Evolutionary conservation across 176 grass and related monocot genomes (phyloP).

Genomic region (Oryza meridionalis): DNA sequence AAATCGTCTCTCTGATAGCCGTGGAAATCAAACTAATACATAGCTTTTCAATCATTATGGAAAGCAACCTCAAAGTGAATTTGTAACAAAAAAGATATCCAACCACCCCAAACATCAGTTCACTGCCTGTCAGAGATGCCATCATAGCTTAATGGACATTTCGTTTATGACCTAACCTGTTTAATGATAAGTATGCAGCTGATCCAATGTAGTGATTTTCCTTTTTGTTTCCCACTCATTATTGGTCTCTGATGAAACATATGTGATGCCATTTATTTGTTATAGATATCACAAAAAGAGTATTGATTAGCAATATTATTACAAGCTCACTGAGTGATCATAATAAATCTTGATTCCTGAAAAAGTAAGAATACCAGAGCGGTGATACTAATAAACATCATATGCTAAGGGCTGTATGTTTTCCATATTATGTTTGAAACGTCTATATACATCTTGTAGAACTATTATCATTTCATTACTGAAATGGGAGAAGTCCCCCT

Average conservation of each 20-base stretch:
- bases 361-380: background rate
- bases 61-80: background rate
- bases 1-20: background rate
- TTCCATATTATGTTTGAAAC: background rate
- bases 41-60: background rate
- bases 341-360: slow-evolving; percentile 8
- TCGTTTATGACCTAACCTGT: background rate
- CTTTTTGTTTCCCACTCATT: slow-evolving; percentile 13
- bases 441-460: background rate
- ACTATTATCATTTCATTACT: too few species aligned
- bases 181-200: background rate
- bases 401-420: background rate
- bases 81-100: background rate
- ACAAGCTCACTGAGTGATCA: background rate
- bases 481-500: too few species aligned
- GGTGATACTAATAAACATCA: slow-evolving; percentile 10
- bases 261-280: background rate
- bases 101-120: background rate
- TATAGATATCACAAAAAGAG: background rate
- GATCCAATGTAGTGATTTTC: background rate
- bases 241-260: background rate
- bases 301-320: background rate
- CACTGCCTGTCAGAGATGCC: background rate
- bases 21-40: background rate
- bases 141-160: slow-evolving; percentile 2